A percentile compares a stretch with the other conserved stretches of the same genome.
Conservation (phyloP, 805 yeast genomes). For the Naumovozyma castellii region DNA sequence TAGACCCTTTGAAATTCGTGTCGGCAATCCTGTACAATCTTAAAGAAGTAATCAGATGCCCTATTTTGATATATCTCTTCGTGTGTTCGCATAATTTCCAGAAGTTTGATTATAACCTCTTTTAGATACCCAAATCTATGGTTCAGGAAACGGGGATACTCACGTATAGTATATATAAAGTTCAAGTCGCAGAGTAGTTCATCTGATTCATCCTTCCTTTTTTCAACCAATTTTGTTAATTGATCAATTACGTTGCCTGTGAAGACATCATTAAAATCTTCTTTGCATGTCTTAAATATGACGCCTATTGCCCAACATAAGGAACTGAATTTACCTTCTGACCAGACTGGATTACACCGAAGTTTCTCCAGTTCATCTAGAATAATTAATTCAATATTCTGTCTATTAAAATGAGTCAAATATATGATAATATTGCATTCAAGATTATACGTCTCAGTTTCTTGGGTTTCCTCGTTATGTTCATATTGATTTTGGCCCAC, state of each 20-base stretch:
- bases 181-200: neutral
- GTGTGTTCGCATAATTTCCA: conserved; percentile 55
- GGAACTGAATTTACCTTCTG: conserved; percentile 92
- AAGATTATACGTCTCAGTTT: conserved; percentile 83
- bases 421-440: conserved; percentile 92
- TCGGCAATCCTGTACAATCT: conserved; percentile 87
- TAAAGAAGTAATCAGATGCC: conserved; percentile 98
- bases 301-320: conserved; percentile 98
- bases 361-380: conserved; percentile 78
- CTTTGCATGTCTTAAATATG: conserved; percentile 97
- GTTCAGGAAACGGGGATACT: no score
- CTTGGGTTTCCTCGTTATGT: conserved; percentile 88
- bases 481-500: conserved; percentile 97
- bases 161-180: neutral
- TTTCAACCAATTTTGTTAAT: conserved; percentile 75
- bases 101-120: no score
- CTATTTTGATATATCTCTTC: conserved; percentile 69
- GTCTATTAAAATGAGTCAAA: conserved; percentile 86
- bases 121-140: no score
- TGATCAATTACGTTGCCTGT: conserved; percentile 88
- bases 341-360: conserved; percentile 92
- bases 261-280: conserved; percentile 32
- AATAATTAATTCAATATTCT: conserved; percentile 87
- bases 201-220: conserved; percentile 48
- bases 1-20: no score